Evolutionary conservation across 1,284 basidiomycete species (phyloP), one percentile per base, ranked within the genome.

Genomic region (Tranzscheliella williamsii): DNA sequence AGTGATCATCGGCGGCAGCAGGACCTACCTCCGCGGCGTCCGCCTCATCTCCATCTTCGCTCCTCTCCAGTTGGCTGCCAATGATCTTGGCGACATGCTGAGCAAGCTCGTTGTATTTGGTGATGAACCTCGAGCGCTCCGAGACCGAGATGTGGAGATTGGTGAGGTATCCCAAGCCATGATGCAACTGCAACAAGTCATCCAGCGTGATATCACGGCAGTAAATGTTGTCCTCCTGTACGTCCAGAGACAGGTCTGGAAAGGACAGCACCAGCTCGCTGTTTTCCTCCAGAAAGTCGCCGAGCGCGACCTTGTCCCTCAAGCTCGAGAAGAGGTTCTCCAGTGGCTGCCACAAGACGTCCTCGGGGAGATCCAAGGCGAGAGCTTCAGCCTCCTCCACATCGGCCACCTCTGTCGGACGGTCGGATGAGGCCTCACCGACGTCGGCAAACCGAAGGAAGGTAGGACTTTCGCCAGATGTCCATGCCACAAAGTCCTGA

Each of bases 211-310:
- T 48, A 32, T 75, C 72, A 22, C 68, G 61, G 29, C 65, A 63
- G 49, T 75, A 74, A 24, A 71, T 41, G 24, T 74, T 67, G 57
- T 75, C 73, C 49, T 75, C 73, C 11, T 54, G 52, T 3, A 74
- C 46, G 4, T 57, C 58, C 15, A 75, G 52, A 7, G 68, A 65
- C 15, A 75, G 53, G 31, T 73, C 70, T 7, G 68, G 65, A 27
- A 73, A 66, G 9, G 46, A 17, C 16, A 75, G 41, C 18, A 56
- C 44, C 18, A 76, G 58, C 41, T 68, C 70, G 11, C 60, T 70
- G 9, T 57, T 56, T 11, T 71, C 69, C 27, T 76, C 74, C 26
- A 76, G 62, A 38, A 76, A 76, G n/a, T 75, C 74, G 36, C 74
- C 74, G 1, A 76, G 65, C 1, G 70, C 69, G 3, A 66, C 52